These are phyloP conservation scores for Rhexocercosporidium sp. DNA, from an alignment of 2,329 filamentous ascomycete genomes.

Conservation along the genomic window DNA sequence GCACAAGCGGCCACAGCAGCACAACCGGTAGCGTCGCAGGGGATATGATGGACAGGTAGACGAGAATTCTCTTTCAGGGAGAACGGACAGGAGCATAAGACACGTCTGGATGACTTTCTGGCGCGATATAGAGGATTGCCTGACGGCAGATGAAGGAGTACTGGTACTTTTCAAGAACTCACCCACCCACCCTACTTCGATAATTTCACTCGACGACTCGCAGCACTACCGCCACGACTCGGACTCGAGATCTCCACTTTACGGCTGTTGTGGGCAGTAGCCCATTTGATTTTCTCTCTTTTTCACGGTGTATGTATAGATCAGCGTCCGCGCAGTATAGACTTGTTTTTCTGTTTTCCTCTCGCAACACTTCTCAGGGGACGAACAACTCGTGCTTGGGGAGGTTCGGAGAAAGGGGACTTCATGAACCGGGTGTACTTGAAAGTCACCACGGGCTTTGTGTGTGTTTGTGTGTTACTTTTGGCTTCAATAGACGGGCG, in stretches of 20 bases:
- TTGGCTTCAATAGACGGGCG: slow-evolving; percentile 1
- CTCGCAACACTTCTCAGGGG: background rate
- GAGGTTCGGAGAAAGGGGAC: background rate
- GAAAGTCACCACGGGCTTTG: slow-evolving; percentile 1
- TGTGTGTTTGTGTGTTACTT: background rate
- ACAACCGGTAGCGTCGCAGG: slow-evolving; percentile 79
- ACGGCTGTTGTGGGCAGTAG: slow-evolving; percentile 8
- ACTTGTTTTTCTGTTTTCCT: slow-evolving; percentile 24
- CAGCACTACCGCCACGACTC: background rate
- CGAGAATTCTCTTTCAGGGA: background rate
- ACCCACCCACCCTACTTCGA: slow-evolving; percentile 13
- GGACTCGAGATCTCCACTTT: slow-evolving; percentile 20
- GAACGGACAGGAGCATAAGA: background rate
- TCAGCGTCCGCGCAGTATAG: slow-evolving; percentile 35
- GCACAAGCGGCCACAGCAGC: slow-evolving; percentile 77
- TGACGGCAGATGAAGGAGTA: slow-evolving; percentile 21
- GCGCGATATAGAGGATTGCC: slow-evolving; percentile 23
- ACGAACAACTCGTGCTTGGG: background rate
- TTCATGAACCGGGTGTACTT: slow-evolving; percentile 5
- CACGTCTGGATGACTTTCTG: slow-evolving; percentile 6
- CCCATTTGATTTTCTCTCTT: background rate
- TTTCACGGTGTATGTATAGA: slow-evolving; percentile 33
- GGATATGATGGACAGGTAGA: slow-evolving; percentile 61
- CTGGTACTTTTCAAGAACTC: background rate
- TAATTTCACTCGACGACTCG: slow-evolving; percentile 11